Base-by-base conservation (phyloP, 805 yeast species). In the Wickerhamomyces silvicola region DNA sequence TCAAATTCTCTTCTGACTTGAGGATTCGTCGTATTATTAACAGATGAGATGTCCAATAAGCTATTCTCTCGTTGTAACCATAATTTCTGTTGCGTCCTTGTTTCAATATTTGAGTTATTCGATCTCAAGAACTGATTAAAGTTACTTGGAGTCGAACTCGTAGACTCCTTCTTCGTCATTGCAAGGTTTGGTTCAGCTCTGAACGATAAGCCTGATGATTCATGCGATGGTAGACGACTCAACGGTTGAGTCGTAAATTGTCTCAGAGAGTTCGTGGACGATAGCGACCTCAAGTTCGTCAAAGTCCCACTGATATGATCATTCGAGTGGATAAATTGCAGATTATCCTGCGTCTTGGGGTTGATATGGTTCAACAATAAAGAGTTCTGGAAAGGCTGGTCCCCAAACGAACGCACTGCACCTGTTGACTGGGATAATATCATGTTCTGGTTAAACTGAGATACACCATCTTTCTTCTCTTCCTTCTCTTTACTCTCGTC, bases 1-100 rank as follows among this genome's bases (percentile, higher is more conserved):
- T 85, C 95, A 48, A 76, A 81, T 49, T 82, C 92, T n/a, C 85
- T 70, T 42, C 84, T 68, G 7, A 74, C 67, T 39, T 73, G 80
- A 14, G 78, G 60, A 30, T 59, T 70, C 10, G 28, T 31, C 4
- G 38, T 18, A 20, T 33, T 33, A 25, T 41, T 45, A 18, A 36
- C 21, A 27, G 35, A 27, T 1, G 50, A 36, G 7, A 78, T 56
- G 50, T 80, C 88, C 59, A 79, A 60, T 25, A 81, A 60, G 3
- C 84, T 75, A 45, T 74, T 79, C 43, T 82, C 90, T 42, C 90
- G 64, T 53, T 82, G 94, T 21, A 85, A 60, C 94, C 94, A 84
- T 31, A 86, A 66, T 40, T 78, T 71, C 50, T 82, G 92, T 50
- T 85, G 95, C 0, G 94, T 83, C 58, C 95, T 66, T 1, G 84